phyloP scores from a whole-genome alignment of 192 early-diverging fungal species.

The Helicostylum pulchrum region DNA sequence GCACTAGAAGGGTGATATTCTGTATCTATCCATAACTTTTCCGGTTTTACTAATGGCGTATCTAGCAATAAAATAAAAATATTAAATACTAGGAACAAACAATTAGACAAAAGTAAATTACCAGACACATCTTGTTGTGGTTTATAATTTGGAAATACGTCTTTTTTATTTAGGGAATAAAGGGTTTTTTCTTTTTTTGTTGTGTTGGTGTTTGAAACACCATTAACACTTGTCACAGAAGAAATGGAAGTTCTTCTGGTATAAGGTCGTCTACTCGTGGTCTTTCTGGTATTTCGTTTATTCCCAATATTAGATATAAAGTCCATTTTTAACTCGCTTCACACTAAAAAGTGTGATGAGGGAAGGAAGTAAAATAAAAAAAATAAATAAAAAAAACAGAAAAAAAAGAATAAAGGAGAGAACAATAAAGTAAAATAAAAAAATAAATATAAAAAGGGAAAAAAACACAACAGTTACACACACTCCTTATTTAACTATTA shows the following conservation, averaged over 20 bases:
- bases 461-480: too few relatives aligned
- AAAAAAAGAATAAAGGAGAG: too few relatives aligned
- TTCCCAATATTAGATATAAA: conserved; percentile 16
- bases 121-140: too few relatives aligned
- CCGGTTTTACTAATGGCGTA: neutral
- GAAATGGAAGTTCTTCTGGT: conserved; percentile 3
- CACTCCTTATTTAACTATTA: too few relatives aligned
- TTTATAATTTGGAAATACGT: too few relatives aligned
- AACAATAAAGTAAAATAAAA: too few relatives aligned
- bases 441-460: too few relatives aligned
- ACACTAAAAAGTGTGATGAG: neutral
- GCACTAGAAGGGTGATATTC: neutral
- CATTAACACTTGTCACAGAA: neutral
- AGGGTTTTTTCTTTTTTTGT: neutral
- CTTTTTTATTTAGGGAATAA: too few relatives aligned
- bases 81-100: neutral
- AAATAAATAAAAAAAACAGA: too few relatives aligned
- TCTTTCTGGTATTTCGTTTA: conserved; percentile 16
- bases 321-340: conserved; percentile 2
- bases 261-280: conserved; percentile 11
- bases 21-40: neutral
- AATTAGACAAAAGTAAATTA: neutral
- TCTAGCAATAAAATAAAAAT: neutral
- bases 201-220: neutral
- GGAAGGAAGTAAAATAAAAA: too few relatives aligned